Percentiles rank a stretch among this genome's conserved stretches.
Evolutionary conservation across 148 eudicot species (phyloP).

Genomic region (Nepenthes mirabilis): DNA sequence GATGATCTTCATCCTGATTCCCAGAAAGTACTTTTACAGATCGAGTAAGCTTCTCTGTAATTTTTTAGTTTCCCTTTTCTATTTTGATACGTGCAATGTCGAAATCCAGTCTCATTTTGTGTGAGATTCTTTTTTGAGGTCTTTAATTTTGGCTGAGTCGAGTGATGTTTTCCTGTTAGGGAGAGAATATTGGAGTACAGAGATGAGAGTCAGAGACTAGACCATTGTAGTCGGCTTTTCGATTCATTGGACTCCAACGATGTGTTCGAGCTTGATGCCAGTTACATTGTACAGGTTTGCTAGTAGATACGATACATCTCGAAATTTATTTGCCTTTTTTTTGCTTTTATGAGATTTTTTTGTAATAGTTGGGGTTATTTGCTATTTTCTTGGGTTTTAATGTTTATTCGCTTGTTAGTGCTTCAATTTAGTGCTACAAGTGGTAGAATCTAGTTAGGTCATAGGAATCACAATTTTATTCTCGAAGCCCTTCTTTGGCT

Average conservation of each 20-base stretch:
- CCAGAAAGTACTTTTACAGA: conserved; percentile 61
- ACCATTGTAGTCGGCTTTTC: conserved; percentile 83
- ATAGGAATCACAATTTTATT: too few relatives aligned
- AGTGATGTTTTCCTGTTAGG: conserved; percentile 23
- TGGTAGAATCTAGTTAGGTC: too few relatives aligned
- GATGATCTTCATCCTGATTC: conserved; percentile 93
- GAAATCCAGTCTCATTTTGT: too few relatives aligned
- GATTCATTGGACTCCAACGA: conserved; percentile 71
- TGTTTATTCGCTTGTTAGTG: too few relatives aligned
- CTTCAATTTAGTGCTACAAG: too few relatives aligned
- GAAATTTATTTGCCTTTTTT: background rate
- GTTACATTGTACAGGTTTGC: conserved; percentile 62
- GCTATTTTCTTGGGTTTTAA: too few relatives aligned
- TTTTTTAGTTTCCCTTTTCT: background rate
- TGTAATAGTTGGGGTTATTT: too few relatives aligned
- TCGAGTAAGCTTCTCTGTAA: conserved; percentile 38
- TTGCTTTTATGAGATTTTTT: background rate
- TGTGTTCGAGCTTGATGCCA: conserved; percentile 72
- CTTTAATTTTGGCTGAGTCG: conserved; percentile 4
- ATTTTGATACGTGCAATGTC: too few relatives aligned
- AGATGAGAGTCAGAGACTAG: conserved; percentile 79
- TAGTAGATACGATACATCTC: background rate
- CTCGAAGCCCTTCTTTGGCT: too few relatives aligned
- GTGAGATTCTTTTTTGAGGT: too few relatives aligned
- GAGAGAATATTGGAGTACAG: conserved; percentile 82